phyloP scores from a whole-genome alignment of 805 yeast genomes.

The Candida vaughaniae region DNA sequence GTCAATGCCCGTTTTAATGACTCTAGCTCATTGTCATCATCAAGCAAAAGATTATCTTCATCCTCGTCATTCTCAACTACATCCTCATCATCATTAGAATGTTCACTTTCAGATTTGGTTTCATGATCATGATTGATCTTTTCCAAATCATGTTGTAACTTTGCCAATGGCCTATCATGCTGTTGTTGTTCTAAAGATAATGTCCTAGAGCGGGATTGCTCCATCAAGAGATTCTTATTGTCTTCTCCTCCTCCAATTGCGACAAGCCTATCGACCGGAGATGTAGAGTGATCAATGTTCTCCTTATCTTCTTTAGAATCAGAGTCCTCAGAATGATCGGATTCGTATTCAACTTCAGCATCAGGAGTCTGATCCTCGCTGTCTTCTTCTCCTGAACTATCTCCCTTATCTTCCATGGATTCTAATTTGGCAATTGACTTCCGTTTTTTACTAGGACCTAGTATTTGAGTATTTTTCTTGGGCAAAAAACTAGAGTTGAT shows the following conservation, averaged over 20 bases:
- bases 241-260: constrained; percentile 53
- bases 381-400: constrained; percentile 2
- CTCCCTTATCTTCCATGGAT: constrained; percentile 25
- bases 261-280: constrained; percentile 50
- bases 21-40: constrained; percentile 77
- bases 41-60: constrained; percentile 58
- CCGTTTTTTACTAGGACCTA: constrained; percentile 64
- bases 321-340: constrained; percentile 8
- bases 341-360: constrained; percentile 9
- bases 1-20: constrained; percentile 61
- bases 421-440: constrained; percentile 58
- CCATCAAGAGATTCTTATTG: constrained; percentile 46
- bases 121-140: constrained; percentile 33
- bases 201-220: constrained; percentile 62
- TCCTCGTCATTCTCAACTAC: constrained; percentile 19
- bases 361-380: not conserved
- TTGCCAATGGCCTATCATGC: constrained; percentile 80
- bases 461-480: constrained; percentile 56
- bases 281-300: constrained; percentile 12
- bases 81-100: constrained; percentile 17
- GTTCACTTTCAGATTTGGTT: constrained; percentile 21
- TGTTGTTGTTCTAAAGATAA: constrained; percentile 77
- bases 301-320: constrained; percentile 4
- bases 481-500: constrained; percentile 82
- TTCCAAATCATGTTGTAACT: constrained; percentile 72